phyloP scores from a whole-genome alignment of 768 basidiomycete species.

The Leccinum barrowsii region DNA sequence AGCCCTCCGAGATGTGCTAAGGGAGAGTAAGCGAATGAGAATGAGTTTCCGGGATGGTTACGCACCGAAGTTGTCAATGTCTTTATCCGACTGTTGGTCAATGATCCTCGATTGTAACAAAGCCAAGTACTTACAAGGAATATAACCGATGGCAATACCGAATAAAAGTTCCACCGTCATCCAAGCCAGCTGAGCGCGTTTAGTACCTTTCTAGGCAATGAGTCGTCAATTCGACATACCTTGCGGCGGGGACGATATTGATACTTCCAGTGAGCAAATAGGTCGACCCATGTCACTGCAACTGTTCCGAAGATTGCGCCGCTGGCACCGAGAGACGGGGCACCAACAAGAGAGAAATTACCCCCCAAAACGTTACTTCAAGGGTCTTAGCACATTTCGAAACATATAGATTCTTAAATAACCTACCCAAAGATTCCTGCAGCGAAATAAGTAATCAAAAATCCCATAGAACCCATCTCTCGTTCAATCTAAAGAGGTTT shows the following conservation, averaged over 20 bases:
- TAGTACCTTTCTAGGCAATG: not conserved
- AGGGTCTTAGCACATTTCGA: slow-evolving; percentile 1
- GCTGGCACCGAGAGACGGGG: slow-evolving; percentile 87
- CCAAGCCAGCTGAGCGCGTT: slow-evolving; percentile 58
- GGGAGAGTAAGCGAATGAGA: not conserved
- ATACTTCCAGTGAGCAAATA: slow-evolving; percentile 90
- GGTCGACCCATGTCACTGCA: slow-evolving; percentile 83
- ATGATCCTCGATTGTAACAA: not conserved
- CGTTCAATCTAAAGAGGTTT: slow-evolving; percentile 63
- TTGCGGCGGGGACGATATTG: slow-evolving; percentile 78
- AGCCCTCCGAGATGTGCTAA: slow-evolving; percentile 86
- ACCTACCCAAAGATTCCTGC: slow-evolving; percentile 88
- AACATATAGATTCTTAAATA: not conserved
- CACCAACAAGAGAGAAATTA: slow-evolving; percentile 86
- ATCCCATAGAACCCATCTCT: slow-evolving; percentile 87
- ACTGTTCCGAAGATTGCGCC: slow-evolving; percentile 91
- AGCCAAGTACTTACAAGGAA: slow-evolving; percentile 58
- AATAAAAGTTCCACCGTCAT: slow-evolving; percentile 86
- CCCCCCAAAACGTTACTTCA: slow-evolving; percentile 82
- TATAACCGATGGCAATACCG: slow-evolving; percentile 80
- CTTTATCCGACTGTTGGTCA: slow-evolving; percentile 35
- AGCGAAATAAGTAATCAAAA: slow-evolving; percentile 81
- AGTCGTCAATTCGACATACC: slow-evolving; percentile 38
- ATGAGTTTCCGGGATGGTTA: not conserved
- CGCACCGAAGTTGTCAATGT: slow-evolving; percentile 88